These are phyloP conservation scores for Naganishia antarctica DNA, from an alignment of 768 basidiomycete species.

Conservation along the genomic window DNA sequence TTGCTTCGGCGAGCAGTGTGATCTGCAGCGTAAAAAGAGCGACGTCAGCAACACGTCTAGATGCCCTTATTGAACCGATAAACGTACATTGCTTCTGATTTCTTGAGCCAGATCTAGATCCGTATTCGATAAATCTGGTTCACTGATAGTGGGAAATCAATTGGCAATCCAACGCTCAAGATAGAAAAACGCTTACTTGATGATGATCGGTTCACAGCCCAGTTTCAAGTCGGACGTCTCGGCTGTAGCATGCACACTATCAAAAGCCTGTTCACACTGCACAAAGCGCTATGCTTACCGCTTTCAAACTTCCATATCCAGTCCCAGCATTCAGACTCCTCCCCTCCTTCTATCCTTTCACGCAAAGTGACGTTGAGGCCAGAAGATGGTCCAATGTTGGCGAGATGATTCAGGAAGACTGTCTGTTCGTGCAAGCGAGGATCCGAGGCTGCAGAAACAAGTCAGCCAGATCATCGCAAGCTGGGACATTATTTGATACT, in stretches of 20 bases:
- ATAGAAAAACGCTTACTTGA: neutral
- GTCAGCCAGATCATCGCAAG: neutral
- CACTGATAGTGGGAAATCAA: neutral
- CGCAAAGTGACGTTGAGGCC: neutral
- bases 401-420: neutral
- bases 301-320: conserved; percentile 10
- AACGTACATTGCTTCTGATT: conserved; percentile 5
- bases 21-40: neutral
- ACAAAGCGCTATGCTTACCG: neutral
- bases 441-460: neutral
- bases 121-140: neutral
- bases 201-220: conserved; percentile 7
- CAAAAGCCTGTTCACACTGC: neutral
- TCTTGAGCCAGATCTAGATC: neutral
- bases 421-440: neutral
- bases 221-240: neutral
- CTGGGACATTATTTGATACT: neutral
- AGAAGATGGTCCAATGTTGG: neutral
- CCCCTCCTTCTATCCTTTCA: neutral
- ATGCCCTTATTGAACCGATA: too few relatives aligned
- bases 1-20: conserved; percentile 1
- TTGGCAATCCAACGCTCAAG: neutral
- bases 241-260: neutral
- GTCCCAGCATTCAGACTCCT: neutral
- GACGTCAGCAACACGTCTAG: neutral